Percentiles rank a stretch among this genome's conserved stretches.
phyloP scores from a whole-genome alignment of 2,329 filamentous ascomycete genomes.

The Aspergillus viridinutans region DNA sequence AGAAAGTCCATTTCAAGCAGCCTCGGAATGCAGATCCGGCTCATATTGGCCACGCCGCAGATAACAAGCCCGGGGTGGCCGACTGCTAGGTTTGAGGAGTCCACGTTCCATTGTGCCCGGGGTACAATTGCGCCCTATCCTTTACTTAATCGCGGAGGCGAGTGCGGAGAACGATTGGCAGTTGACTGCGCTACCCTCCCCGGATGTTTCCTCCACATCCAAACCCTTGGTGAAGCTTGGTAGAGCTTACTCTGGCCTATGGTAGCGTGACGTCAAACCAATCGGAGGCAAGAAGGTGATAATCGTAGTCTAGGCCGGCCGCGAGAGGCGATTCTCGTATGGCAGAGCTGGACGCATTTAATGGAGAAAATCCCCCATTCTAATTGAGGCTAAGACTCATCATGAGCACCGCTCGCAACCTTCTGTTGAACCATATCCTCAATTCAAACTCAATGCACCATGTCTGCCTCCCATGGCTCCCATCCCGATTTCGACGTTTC shows the following conservation, averaged over 20 bases:
- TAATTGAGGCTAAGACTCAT: background rate
- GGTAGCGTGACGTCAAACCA: background rate
- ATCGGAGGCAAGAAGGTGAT: background rate
- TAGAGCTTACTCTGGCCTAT: background rate
- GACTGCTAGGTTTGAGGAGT: background rate
- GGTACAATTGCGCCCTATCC: background rate
- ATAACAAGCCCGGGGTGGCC: background rate
- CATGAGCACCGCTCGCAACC: background rate
- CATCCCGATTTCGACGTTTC: background rate
- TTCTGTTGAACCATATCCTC: background rate
- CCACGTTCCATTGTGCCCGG: background rate
- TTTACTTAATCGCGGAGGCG: background rate
- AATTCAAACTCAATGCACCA: background rate
- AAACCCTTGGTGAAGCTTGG: background rate
- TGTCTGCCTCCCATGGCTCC: background rate
- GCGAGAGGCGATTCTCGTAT: background rate
- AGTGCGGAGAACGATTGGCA: background rate
- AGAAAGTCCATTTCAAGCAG: background rate
- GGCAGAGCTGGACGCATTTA: background rate
- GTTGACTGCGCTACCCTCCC: background rate
- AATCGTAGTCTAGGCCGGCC: background rate
- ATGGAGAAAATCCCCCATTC: background rate
- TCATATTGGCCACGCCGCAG: background rate
- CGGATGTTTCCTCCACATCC: background rate
- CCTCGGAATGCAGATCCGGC: background rate